These are phyloP conservation scores for Lolium rigidum DNA, from an alignment of 176 grass and related monocot genomes.

Conservation along the genomic window DNA sequence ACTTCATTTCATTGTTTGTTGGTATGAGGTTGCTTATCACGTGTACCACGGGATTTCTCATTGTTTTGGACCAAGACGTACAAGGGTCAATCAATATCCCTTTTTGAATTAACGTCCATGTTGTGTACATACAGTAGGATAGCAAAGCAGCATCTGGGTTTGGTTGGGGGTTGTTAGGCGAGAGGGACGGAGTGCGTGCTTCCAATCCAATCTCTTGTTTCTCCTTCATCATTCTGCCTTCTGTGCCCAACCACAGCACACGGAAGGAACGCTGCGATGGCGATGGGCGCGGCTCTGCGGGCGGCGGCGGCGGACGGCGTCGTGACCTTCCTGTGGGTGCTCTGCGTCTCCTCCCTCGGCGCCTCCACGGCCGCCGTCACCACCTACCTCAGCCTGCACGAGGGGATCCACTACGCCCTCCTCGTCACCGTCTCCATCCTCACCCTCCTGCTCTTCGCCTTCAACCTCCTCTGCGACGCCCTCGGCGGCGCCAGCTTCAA, in stretches of 20 bases:
- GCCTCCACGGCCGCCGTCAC: constrained; percentile 50
- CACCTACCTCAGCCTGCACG: constrained; percentile 47
- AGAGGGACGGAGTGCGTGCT: constrained; percentile 21
- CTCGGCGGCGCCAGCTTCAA: constrained; percentile 74
- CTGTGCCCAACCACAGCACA: not conserved
- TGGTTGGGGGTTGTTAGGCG: not conserved
- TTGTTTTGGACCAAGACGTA: too few species aligned
- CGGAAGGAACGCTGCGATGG: constrained; percentile 1
- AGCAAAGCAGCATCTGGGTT: too few species aligned
- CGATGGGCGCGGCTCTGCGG: constrained; percentile 49
- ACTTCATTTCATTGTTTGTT: too few species aligned
- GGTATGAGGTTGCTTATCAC: too few species aligned
- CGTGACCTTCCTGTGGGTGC: constrained; percentile 79
- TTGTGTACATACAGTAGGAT: too few species aligned
- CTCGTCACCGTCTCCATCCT: constrained; percentile 58
- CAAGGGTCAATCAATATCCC: too few species aligned
- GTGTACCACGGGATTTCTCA: too few species aligned
- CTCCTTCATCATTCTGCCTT: not conserved
- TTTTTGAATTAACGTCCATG: too few species aligned
- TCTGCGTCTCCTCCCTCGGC: constrained; percentile 56
- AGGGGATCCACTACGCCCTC: constrained; percentile 38
- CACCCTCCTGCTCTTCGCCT: constrained; percentile 54
- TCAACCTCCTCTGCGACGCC: constrained; percentile 57
- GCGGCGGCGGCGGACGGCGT: constrained; percentile 56
- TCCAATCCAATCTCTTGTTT: not conserved